Base-by-base conservation (phyloP, 2,329 filamentous ascomycete species). In the Cytospora schulzeri region DNA sequence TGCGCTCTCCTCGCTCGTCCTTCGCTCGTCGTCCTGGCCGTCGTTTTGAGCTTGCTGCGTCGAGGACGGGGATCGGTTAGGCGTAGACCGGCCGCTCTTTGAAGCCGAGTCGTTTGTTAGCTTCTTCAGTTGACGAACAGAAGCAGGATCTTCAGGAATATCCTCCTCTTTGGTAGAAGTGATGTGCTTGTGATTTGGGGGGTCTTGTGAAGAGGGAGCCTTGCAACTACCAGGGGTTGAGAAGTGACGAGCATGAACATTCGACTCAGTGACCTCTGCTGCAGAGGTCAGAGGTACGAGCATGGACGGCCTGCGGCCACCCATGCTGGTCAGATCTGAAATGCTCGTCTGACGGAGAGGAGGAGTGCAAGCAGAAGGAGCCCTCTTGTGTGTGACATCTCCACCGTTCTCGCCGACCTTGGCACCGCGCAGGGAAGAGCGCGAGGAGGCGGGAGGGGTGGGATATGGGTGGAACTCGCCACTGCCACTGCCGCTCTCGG, bases 31-130 rank as follows among this genome's bases (percentile, higher is more conserved):
- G 38, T 73, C 72, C 8, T 73, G 74, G 29, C 77, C 79, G 56
- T 83, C 83, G 29, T 78, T 78, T 58, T 80, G 80, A 45, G 83
- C 82, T 51, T 83, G 45, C 45, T 48, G 83, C 64, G 84, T 82
- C 59, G 84, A 79, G 63, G 92, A 96, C 73, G 94, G 87, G 66
- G 93, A 91, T 79, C 94, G 89, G 69, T 92, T 94, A 63, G 94
- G 96, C 70, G 94, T 93, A 67, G 93, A 89, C 71, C 92, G 91
- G 71, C 92, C 95, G 82, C 92, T 96, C 93, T 97, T 96, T 83
- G 87, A 81, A 78, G 82, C 81, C 79, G 82, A 82, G 84, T 87
- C 86, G 85, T 88, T 85, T 87, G 93, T 97, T 92, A 97, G 93
- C 91, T 89, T 90, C 83, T 87, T 91, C 78, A 90, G 84, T 81